Base-by-base conservation (phyloP, 1,284 basidiomycete genomes). In the Ceratobasidium sp. region DNA sequence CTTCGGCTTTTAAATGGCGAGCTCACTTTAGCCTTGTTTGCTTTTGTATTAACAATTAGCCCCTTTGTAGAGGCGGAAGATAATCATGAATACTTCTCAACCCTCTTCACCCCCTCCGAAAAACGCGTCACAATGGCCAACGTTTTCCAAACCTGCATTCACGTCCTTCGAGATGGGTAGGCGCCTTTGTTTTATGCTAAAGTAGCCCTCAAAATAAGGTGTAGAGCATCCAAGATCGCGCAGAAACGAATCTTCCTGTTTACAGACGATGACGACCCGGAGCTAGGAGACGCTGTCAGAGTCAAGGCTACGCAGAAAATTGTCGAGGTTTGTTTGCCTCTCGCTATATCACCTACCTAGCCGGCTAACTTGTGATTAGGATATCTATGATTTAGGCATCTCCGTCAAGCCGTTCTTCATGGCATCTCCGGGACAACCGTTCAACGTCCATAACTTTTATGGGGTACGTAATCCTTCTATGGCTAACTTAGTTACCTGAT, bases 371-470 rank as follows among this genome's bases (percentile, higher is more conserved):
- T 26, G 8, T 20, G 17, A 20, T 45, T 81, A 96, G 94, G 96
- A 98, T 83, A 86, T 97, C 53, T 87, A 88, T 3, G 91, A 95
- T 82, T 89, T 92, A 7, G 95, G 95, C 0, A 91, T 95, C 42
- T 89, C 88, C 7, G 87, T 99, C 65, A 94, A 97, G 81, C 95
- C 97, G 0, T 99, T 97, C 84, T 98, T 99, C 84, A 94, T 99
- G 81, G 90, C 90, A 79, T 89, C 89, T 0, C 85, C 88, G 2
- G 88, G 90, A 7, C 90, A 90, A 66, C 86, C 88, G 0, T 97
- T 97, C 80, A 89, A 94, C 69, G 85, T 92, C 3, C 86, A 89
- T 17, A 91, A 89, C 54, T 98, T 97, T 84, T 99, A 95, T 84
- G 91, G 92, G 28, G 96, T 97, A 78, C 78, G 91, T 84, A 39